A percentile compares a stretch with the other conserved stretches of the same genome.
These are phyloP conservation scores for Exserohilum turcica DNA, from an alignment of 2,329 filamentous ascomycete genomes.

Conservation along the genomic window DNA sequence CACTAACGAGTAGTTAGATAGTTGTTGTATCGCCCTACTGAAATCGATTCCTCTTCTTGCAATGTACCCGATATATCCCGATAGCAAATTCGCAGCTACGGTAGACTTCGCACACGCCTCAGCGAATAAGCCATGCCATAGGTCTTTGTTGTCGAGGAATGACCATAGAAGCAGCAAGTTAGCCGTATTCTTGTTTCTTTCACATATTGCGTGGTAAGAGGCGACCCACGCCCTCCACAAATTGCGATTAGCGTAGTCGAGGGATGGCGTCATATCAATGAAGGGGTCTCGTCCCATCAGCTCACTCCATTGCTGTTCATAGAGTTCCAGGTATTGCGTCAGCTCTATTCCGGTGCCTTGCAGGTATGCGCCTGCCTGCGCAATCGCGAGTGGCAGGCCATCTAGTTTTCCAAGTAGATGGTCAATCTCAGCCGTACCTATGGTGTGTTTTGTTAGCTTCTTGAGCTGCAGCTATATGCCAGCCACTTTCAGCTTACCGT, in stretches of 20 bases:
- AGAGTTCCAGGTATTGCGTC: slow-evolving; percentile 27
- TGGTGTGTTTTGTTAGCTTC: slow-evolving; percentile 10
- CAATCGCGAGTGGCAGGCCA: slow-evolving; percentile 31
- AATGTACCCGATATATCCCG: slow-evolving; percentile 20
- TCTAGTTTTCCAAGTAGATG: slow-evolving; percentile 21
- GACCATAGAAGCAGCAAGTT: slow-evolving; percentile 38
- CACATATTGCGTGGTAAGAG: slow-evolving; percentile 35
- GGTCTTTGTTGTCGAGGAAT: slow-evolving; percentile 30
- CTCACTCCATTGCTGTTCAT: slow-evolving; percentile 33
- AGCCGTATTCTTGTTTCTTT: slow-evolving; percentile 24
- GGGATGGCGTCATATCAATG: slow-evolving; percentile 19
- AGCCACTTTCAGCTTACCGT: slow-evolving; percentile 15
- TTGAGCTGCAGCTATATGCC: not conserved
- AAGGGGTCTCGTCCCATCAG: slow-evolving; percentile 22
- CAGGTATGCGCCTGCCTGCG: slow-evolving; percentile 29
- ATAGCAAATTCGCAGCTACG: slow-evolving; percentile 10
- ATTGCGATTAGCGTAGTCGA: slow-evolving; percentile 31
- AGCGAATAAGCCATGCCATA: slow-evolving; percentile 35
- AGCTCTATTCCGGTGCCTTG: slow-evolving; percentile 23
- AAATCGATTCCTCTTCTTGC: slow-evolving; percentile 24
- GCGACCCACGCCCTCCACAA: slow-evolving; percentile 42
- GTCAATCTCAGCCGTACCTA: slow-evolving; percentile 16
- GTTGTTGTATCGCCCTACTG: slow-evolving; percentile 20
- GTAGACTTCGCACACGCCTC: slow-evolving; percentile 6
- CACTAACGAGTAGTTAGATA: slow-evolving; percentile 34